These are phyloP conservation scores for Claviceps cyperi DNA, from an alignment of 2,329 filamentous ascomycete genomes.

Conservation along the genomic window DNA sequence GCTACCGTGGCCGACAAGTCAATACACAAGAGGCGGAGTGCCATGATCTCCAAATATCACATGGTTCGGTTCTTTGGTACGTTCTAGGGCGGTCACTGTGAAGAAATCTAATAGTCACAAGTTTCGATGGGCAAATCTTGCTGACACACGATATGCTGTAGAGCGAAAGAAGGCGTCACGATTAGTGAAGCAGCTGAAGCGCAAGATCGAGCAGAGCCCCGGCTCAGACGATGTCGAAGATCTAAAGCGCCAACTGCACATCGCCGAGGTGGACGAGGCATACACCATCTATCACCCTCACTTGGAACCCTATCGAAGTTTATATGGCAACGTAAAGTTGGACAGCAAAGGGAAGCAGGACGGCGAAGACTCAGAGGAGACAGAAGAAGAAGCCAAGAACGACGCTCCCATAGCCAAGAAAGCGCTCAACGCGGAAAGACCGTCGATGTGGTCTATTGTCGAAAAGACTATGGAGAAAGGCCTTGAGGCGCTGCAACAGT, in stretches of 20 bases:
- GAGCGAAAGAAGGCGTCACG: slow-evolving; percentile 61
- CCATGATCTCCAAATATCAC: slow-evolving; percentile 68
- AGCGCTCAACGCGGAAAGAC: slow-evolving; percentile 30
- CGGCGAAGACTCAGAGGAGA: slow-evolving; percentile 24
- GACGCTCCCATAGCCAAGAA: slow-evolving; percentile 25
- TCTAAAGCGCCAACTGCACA: slow-evolving; percentile 45
- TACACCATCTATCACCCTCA: slow-evolving; percentile 63
- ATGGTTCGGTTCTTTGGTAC: slow-evolving; percentile 75
- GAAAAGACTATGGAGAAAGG: slow-evolving; percentile 50
- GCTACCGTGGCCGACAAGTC: slow-evolving; percentile 46
- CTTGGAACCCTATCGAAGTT: slow-evolving; percentile 52
- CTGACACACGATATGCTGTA: slow-evolving; percentile 15
- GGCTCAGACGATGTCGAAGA: slow-evolving; percentile 35
- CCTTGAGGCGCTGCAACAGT: slow-evolving; percentile 30
- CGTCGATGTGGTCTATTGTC: slow-evolving; percentile 53
- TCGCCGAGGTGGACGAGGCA: slow-evolving; percentile 58
- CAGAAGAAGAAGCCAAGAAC: slow-evolving; percentile 23
- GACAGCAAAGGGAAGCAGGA: slow-evolving; percentile 24
- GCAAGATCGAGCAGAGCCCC: slow-evolving; percentile 37
- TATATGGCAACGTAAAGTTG: slow-evolving; percentile 31
- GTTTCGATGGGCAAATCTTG: background rate
- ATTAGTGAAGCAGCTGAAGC: slow-evolving; percentile 48
- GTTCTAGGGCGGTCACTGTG: background rate
- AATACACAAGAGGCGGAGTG: slow-evolving; percentile 45
- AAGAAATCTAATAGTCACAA: too few relatives aligned